Conservation (phyloP, 495 filamentous ascomycete genomes). For the Cenococcum geophilum region DNA sequence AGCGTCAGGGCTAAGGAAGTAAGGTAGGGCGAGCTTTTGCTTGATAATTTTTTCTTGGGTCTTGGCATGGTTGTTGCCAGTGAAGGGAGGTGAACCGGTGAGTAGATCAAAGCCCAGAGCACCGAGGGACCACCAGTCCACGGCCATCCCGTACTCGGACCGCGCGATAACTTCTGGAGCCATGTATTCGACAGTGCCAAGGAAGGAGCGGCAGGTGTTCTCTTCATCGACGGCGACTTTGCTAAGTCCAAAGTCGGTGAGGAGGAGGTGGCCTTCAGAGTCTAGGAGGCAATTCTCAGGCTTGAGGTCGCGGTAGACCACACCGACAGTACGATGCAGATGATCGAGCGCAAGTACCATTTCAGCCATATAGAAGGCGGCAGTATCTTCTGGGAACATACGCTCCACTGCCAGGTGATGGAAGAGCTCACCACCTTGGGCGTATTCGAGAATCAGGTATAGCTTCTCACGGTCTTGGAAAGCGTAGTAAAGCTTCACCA, state of each 20-base stretch:
- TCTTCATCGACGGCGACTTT: conserved; percentile 86
- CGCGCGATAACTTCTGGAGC: conserved; percentile 87
- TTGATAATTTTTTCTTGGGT: conserved; percentile 89
- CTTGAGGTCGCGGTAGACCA: conserved; percentile 95
- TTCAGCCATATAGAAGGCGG: conserved; percentile 97
- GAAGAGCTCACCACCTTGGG: conserved; percentile 94
- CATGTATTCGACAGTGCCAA: conserved; percentile 98
- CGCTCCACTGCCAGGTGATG: conserved; percentile 79
- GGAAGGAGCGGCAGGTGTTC: conserved; percentile 68
- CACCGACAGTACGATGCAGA: conserved; percentile 82
- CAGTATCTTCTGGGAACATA: conserved; percentile 83
- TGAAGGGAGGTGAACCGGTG: conserved; percentile 84
- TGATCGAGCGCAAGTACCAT: conserved; percentile 91
- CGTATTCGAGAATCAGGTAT: conserved; percentile 96
- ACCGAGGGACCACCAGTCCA: conserved; percentile 98
- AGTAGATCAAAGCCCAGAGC: conserved; percentile 87
- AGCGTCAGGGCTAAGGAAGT: conserved; percentile 80
- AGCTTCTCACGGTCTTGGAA: conserved; percentile 98
- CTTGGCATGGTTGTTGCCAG: conserved; percentile 81
- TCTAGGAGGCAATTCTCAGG: conserved; percentile 97
- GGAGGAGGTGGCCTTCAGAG: conserved; percentile 79
- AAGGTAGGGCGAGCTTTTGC: conserved; percentile 78
- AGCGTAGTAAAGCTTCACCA: conserved; percentile 95
- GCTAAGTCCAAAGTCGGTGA: conserved; percentile 94
- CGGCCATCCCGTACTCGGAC: conserved; percentile 80